Evolutionary conservation across 768 basidiomycete species (phyloP).

Genomic region (Lactifluus subvellereus): DNA sequence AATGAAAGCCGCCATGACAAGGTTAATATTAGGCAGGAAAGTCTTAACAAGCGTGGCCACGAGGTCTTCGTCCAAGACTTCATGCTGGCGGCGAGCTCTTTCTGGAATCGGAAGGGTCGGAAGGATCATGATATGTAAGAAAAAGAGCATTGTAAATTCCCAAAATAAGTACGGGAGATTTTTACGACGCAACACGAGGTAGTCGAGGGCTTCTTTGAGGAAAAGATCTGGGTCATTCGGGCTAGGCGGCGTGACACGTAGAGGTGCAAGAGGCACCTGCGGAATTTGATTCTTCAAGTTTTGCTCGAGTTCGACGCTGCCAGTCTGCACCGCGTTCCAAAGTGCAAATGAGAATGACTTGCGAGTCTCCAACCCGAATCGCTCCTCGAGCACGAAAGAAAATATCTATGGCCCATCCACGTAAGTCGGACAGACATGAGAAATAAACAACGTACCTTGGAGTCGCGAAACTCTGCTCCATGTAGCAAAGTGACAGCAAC

Average conservation of each 20-base stretch:
- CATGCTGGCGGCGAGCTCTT: conserved; percentile 22
- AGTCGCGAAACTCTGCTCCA: conserved; percentile 54
- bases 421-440: neutral
- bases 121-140: conserved; percentile 21
- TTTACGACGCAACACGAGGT: neutral
- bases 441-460: conserved; percentile 42
- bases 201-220: conserved; percentile 7
- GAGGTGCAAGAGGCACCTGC: conserved; percentile 4
- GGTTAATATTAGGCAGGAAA: conserved; percentile 41
- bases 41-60: conserved; percentile 29
- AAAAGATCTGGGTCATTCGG: neutral
- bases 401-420: conserved; percentile 39
- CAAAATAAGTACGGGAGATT: conserved; percentile 8
- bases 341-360: conserved; percentile 12
- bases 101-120: conserved; percentile 22
- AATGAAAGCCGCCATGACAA: conserved; percentile 25
- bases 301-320: conserved; percentile 17
- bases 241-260: neutral
- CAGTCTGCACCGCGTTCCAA: conserved; percentile 23
- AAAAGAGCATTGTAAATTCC: conserved; percentile 15
- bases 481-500: conserved; percentile 47
- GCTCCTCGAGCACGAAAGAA: conserved; percentile 48
- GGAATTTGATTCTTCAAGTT: neutral
- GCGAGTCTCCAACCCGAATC: conserved; percentile 25
- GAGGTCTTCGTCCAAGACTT: conserved; percentile 31